Percentiles rank a stretch among this genome's conserved stretches.
phyloP scores from a whole-genome alignment of 2,329 filamentous ascomycete genomes.

The Achaetomium macrosporum region DNA sequence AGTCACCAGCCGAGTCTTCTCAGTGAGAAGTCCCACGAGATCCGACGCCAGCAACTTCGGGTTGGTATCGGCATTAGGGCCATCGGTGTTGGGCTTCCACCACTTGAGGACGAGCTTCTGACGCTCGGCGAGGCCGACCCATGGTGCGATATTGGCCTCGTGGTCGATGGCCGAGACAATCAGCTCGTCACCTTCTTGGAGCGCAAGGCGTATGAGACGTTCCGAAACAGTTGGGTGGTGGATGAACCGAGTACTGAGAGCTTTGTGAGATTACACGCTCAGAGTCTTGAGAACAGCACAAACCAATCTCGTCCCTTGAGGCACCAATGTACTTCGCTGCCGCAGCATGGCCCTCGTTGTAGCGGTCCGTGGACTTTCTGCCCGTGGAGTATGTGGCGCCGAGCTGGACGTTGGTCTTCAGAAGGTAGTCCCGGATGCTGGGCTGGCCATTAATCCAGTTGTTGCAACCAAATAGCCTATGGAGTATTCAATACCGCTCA shows the following conservation, averaged over 20 bases:
- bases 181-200: conserved; percentile 56
- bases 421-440: conserved; percentile 61
- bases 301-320: conserved; percentile 57
- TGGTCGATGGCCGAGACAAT: conserved; percentile 69
- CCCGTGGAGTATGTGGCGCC: conserved; percentile 63
- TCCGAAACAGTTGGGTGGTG: conserved; percentile 71
- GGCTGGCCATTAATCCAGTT: background rate
- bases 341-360: conserved; percentile 54
- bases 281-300: conserved; percentile 9
- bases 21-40: conserved; percentile 53
- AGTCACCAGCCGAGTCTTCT: conserved; percentile 62
- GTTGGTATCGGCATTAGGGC: conserved; percentile 37
- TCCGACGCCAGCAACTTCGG: conserved; percentile 54
- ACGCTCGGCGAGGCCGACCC: conserved; percentile 61
- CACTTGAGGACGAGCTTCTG: conserved; percentile 60
- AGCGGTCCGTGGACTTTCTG: conserved; percentile 53
- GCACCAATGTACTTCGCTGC: conserved; percentile 69
- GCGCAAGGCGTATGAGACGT: conserved; percentile 52
- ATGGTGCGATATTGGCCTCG: conserved; percentile 70
- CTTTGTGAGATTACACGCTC: background rate
- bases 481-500: conserved; percentile 44
- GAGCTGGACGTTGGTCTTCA: conserved; percentile 66
- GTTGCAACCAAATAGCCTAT: background rate
- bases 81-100: conserved; percentile 49
- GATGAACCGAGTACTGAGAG: conserved; percentile 61